Conservation (phyloP, 2,329 filamentous ascomycete genomes). For the Cladophialophora bantiana region DNA sequence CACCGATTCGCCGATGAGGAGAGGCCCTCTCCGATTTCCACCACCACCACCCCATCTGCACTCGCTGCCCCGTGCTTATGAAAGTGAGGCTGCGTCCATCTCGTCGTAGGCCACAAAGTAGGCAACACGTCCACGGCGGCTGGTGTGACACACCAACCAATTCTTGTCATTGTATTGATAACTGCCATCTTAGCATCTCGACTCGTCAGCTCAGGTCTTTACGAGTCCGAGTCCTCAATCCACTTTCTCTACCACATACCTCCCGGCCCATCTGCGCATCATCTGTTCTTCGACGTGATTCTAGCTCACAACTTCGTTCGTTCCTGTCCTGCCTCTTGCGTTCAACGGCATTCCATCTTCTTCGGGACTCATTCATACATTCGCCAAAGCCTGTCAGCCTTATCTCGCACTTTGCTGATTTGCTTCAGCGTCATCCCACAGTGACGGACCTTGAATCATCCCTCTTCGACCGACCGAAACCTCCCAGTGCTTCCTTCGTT, state of each 20-base stretch:
- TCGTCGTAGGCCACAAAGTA: constrained; percentile 27
- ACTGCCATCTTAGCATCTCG: constrained; percentile 1
- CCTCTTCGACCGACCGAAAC: not conserved
- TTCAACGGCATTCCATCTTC: not conserved
- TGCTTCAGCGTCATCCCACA: not conserved
- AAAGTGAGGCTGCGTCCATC: constrained; percentile 28
- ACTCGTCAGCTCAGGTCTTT: not conserved
- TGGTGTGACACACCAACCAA: constrained; percentile 29
- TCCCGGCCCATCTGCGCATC: not conserved
- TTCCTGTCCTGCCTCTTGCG: not conserved
- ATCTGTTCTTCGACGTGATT: constrained; percentile 33
- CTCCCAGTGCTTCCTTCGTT: not conserved
- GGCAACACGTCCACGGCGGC: constrained; percentile 32
- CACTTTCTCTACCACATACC: constrained; percentile 1
- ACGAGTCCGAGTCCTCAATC: not conserved
- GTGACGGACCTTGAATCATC: not conserved
- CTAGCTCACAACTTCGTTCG: constrained; percentile 22
- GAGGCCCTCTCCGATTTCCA: not conserved
- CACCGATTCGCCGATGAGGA: constrained; percentile 8
- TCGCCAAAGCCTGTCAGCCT: constrained; percentile 4
- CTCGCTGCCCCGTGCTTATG: constrained; percentile 5
- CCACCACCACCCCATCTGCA: not conserved
- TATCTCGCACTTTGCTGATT: not conserved
- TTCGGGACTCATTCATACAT: not conserved
- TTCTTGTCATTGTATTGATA: constrained; percentile 3